A percentile compares a stretch with the other conserved stretches of the same genome.
These are phyloP conservation scores for Lactarius quietus DNA, from an alignment of 768 basidiomycete species.

Conservation along the genomic window DNA sequence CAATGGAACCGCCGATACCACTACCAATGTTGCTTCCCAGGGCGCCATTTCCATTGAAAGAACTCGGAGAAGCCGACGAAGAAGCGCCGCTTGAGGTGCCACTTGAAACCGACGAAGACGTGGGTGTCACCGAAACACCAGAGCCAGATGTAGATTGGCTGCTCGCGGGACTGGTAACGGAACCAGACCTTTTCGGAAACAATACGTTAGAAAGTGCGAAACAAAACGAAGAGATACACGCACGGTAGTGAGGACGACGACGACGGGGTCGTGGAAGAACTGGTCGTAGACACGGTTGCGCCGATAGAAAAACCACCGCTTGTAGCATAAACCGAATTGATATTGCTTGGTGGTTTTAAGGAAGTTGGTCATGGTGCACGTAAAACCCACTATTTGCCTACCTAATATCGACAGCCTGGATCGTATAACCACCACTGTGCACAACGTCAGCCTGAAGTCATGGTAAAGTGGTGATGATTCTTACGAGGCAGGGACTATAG, in stretches of 20 bases:
- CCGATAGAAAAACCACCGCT: conserved; percentile 6
- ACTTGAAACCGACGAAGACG: background rate
- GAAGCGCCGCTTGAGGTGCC: conserved; percentile 4
- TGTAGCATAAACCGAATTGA: conserved; percentile 1
- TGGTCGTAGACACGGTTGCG: conserved; percentile 12
- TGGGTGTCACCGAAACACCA: background rate
- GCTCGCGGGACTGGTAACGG: conserved; percentile 1
- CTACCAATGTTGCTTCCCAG: background rate
- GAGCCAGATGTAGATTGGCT: background rate
- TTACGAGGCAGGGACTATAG: conserved; percentile 13
- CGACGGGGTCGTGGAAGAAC: conserved; percentile 5
- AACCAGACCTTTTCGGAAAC: conserved; percentile 11
- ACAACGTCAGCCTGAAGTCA: background rate
- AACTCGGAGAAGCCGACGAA: conserved; percentile 1
- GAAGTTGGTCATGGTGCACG: background rate
- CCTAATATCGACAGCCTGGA: conserved; percentile 22
- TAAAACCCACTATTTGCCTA: background rate
- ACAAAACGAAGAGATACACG: background rate
- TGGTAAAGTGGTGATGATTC: background rate
- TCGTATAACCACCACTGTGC: conserved; percentile 15
- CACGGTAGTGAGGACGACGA: background rate
- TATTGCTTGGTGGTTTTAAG: conserved; percentile 10
- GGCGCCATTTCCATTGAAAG: conserved; percentile 19
- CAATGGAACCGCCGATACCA: conserved; percentile 1
- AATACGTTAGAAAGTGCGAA: background rate